These are phyloP conservation scores for Nephelium lappaceum DNA, from an alignment of 345 rosid genomes.

Conservation along the genomic window DNA sequence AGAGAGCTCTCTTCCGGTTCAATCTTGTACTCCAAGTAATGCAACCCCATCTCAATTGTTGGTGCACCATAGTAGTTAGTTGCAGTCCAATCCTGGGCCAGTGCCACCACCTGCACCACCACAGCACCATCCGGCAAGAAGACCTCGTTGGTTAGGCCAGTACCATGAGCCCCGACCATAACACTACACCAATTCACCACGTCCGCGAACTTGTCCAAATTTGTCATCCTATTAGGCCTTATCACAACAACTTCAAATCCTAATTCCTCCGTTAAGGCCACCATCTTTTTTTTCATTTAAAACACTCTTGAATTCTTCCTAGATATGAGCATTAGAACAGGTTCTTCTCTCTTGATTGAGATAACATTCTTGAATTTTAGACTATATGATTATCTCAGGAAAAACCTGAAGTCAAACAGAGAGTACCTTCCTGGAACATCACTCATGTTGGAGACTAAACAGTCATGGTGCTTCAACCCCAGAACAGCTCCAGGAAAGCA, in stretches of 20 bases:
- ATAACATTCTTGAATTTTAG: constrained; percentile 23
- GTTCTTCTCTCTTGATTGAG: constrained; percentile 14
- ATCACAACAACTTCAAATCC: constrained; percentile 55
- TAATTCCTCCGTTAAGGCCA: constrained; percentile 29
- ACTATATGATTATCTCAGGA: constrained; percentile 32
- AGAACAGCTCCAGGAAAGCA: constrained; percentile 45
- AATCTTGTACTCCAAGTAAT: constrained; percentile 67
- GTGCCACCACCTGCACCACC: constrained; percentile 67
- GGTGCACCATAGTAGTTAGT: constrained; percentile 53
- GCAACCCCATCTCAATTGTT: constrained; percentile 53
- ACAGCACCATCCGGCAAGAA: constrained; percentile 82
- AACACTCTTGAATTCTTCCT: constrained; percentile 27
- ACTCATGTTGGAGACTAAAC: constrained; percentile 20
- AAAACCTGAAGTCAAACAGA: constrained; percentile 41
- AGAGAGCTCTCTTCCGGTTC: constrained; percentile 62
- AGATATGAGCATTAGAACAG: constrained; percentile 34
- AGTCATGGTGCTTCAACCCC: constrained; percentile 34
- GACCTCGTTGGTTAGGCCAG: constrained; percentile 78
- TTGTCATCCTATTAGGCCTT: constrained; percentile 38
- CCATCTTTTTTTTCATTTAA: constrained; percentile 39
- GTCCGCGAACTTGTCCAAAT: constrained; percentile 43
- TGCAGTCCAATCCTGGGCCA: constrained; percentile 66
- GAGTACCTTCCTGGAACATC: constrained; percentile 32
- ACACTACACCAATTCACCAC: constrained; percentile 75
- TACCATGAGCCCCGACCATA: constrained; percentile 85